Conservation (phyloP, 805 yeast species). For the Ogataea wickerhamii region DNA sequence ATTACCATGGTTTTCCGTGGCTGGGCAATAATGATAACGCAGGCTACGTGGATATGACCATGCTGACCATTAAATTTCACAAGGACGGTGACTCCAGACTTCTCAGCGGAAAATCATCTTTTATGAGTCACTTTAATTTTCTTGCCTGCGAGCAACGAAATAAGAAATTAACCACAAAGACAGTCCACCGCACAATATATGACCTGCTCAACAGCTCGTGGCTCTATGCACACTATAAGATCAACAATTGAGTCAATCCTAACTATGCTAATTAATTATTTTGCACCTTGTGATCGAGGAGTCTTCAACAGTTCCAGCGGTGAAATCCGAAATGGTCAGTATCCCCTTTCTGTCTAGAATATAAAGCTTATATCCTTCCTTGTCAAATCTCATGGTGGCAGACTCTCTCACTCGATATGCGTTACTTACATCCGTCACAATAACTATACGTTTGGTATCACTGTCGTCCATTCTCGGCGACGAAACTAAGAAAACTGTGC, state of each 20-base stretch:
- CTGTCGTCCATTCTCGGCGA: slow-evolving; percentile 55
- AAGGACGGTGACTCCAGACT: slow-evolving; percentile 23
- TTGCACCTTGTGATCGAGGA: slow-evolving; percentile 66
- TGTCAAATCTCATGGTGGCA: slow-evolving; percentile 74
- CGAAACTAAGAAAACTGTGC: slow-evolving; percentile 65
- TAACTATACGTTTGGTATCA: slow-evolving; percentile 55
- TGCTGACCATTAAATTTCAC: slow-evolving; percentile 23
- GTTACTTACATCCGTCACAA: slow-evolving; percentile 74
- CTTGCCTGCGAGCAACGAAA: slow-evolving; percentile 4
- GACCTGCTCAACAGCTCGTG: slow-evolving; percentile 27
- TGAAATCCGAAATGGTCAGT: slow-evolving; percentile 77
- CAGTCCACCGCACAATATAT: slow-evolving; percentile 30
- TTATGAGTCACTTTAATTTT: slow-evolving; percentile 3
- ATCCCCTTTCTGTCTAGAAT: slow-evolving; percentile 79
- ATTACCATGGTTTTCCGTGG: slow-evolving; percentile 9
- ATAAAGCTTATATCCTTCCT: slow-evolving; percentile 76
- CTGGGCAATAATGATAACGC: slow-evolving; percentile 5
- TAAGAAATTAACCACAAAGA: slow-evolving; percentile 21
- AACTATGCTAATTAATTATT: slow-evolving; percentile 37
- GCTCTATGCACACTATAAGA: slow-evolving; percentile 16
- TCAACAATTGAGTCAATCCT: slow-evolving; percentile 5
- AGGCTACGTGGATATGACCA: slow-evolving; percentile 25
- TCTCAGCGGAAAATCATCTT: slow-evolving; percentile 5
- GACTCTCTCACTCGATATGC: slow-evolving; percentile 70
- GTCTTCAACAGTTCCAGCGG: slow-evolving; percentile 76